Percentiles rank a stretch among this genome's conserved stretches.
These are phyloP conservation scores for Candida ipomoeae DNA, from an alignment of 805 yeast genomes.

Conservation along the genomic window DNA sequence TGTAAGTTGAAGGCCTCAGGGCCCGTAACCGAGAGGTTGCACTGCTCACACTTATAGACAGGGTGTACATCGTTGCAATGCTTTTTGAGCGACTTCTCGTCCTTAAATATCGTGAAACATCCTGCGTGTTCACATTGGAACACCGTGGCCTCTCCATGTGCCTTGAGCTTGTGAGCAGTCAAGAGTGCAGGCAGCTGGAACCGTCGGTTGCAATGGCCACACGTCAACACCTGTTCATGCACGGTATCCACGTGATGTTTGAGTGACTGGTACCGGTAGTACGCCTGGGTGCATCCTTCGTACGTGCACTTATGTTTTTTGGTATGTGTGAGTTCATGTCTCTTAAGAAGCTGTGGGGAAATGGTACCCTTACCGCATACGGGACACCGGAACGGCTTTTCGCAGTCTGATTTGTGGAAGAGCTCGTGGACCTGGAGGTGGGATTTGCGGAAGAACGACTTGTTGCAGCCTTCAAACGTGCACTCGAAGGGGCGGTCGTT, in stretches of 20 bases:
- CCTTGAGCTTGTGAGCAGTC: slow-evolving; percentile 59
- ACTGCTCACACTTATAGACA: slow-evolving; percentile 55
- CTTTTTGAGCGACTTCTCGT: slow-evolving; percentile 68
- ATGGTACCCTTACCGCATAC: slow-evolving; percentile 80
- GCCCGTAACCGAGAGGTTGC: slow-evolving; percentile 74
- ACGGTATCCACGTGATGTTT: slow-evolving; percentile 63
- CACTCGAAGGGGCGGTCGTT: slow-evolving; percentile 76
- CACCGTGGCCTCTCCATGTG: slow-evolving; percentile 54
- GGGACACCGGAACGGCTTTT: slow-evolving; percentile 69
- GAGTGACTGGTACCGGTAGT: slow-evolving; percentile 71
- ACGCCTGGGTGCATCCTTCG: slow-evolving; percentile 61
- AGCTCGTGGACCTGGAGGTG: slow-evolving; percentile 73
- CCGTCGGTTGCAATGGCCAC: slow-evolving; percentile 59
- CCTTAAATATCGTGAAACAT: slow-evolving; percentile 57
- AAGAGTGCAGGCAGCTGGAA: slow-evolving; percentile 65
- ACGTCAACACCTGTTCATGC: slow-evolving; percentile 55
- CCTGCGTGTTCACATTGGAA: slow-evolving; percentile 61
- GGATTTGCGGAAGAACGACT: slow-evolving; percentile 69
- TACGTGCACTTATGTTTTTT: slow-evolving; percentile 44
- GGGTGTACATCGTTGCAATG: slow-evolving; percentile 76
- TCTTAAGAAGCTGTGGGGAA: slow-evolving; percentile 70
- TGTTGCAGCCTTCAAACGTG: slow-evolving; percentile 50
- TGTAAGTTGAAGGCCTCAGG: slow-evolving; percentile 67
- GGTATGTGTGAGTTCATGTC: slow-evolving; percentile 82
- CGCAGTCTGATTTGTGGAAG: slow-evolving; percentile 50